Conservation (phyloP, 306 rosid genomes). For the Rubus idaeus region DNA sequence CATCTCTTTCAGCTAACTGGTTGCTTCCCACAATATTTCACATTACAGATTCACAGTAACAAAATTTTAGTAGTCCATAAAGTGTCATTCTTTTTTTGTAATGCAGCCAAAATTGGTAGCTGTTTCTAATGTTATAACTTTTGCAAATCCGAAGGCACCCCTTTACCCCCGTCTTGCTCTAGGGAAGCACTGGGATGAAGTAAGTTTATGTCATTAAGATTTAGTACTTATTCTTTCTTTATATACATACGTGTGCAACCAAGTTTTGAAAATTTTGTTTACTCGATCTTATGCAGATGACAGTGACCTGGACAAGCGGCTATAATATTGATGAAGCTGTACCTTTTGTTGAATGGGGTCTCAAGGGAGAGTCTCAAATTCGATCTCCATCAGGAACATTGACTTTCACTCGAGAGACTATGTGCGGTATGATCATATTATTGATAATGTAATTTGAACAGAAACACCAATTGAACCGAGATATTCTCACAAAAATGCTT, state of each 20-base stretch:
- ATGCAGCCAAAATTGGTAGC: conserved; percentile 57
- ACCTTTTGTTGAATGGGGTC: conserved; percentile 69
- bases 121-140: conserved; percentile 54
- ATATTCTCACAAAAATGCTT: not conserved
- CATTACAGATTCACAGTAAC: not conserved
- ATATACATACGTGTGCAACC: not conserved
- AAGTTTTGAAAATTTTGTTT: conserved; percentile 4
- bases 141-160: conserved; percentile 71
- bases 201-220: conserved; percentile 13
- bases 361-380: conserved; percentile 29
- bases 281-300: conserved; percentile 53
- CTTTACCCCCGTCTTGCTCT: conserved; percentile 81
- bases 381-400: conserved; percentile 76
- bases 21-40: conserved; percentile 2
- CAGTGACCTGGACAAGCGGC: conserved; percentile 92
- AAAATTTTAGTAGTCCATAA: not conserved
- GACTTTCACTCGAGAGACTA: conserved; percentile 62
- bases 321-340: conserved; percentile 61
- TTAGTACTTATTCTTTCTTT: not conserved
- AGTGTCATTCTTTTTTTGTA: conserved; percentile 9
- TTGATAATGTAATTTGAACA: not conserved
- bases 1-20: conserved; percentile 5
- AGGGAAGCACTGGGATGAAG: conserved; percentile 74
- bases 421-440: conserved; percentile 61
- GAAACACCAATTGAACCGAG: not conserved